Evolutionary conservation across 2,329 filamentous ascomycete species (phyloP), one percentile per base, ranked within the genome.

Genomic region (Aureobasidium mangrovei): DNA sequence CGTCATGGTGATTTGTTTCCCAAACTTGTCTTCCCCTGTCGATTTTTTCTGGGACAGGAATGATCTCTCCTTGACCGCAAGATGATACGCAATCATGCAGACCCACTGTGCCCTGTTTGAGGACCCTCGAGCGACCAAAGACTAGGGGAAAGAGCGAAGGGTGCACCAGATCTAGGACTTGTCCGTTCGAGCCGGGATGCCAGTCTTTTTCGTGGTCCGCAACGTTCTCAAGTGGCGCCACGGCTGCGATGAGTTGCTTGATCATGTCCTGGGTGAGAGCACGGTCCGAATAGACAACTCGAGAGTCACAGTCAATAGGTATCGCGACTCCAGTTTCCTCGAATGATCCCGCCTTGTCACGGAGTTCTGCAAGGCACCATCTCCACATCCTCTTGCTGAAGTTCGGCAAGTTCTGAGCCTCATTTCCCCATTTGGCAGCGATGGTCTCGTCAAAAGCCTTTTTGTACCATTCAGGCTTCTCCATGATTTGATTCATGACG

Each of bases 101-200:
- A 0, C 63, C 58, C 3, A 71, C 65, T 2, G 54, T 58, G 2
- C 61, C 63, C 4, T 68, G 60, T 8, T 58, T 41, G 0, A 81
- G 59, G 3, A 72, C 69, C 4, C 70, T 70, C 2, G 73, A 74
- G 9, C 66, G 65, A 0, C 77, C 79, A 59, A 79, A 82, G 1
- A 80, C 63, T 0, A 86, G 64, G 0, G 83, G 81, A 59, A 76
- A 86, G 4, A 86, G 69, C 0, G 81, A 85, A 1, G 83, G 82
- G 58, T 86, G 77, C 4, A 86, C 74, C 1, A 86, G 68, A 61
- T 86, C 77, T 0, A 83, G 73, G 2, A 86, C 81, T 56, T 74
- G 75, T 1, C 69, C 65, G 35, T 80, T 69, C 0, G 77, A 81
- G 2, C 75, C 70, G 0, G 82, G 83, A 64, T 85, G 80, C 75